These are phyloP conservation scores for Fusarium sp. DNA, from an alignment of 2,329 filamentous ascomycete species.

Conservation along the genomic window DNA sequence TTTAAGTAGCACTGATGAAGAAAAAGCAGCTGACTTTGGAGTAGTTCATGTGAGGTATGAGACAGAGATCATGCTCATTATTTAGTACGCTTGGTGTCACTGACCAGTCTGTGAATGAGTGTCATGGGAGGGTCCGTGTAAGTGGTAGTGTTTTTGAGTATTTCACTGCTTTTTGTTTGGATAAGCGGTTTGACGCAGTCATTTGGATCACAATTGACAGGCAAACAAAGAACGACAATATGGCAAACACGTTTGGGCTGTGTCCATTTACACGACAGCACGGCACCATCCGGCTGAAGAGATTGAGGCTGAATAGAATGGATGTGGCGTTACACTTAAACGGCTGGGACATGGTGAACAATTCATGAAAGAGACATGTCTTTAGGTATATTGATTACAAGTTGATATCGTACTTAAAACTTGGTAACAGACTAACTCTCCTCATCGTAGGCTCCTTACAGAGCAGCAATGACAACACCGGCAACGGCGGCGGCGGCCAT, in stretches of 20 bases:
- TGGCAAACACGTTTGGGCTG: neutral
- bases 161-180: neutral
- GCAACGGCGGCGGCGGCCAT: slow-evolving; percentile 51
- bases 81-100: neutral
- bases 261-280: no score
- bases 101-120: no score
- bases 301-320: neutral
- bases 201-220: no score
- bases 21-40: neutral
- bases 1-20: neutral
- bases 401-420: slow-evolving; percentile 17
- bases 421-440: neutral
- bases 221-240: neutral
- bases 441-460: slow-evolving; percentile 43
- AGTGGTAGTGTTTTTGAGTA: neutral
- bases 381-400: slow-evolving; percentile 33
- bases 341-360: no score
- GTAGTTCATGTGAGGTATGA: no score
- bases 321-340: neutral
- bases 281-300: no score
- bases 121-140: no score
- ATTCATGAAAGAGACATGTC: slow-evolving; percentile 3
- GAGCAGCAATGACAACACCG: slow-evolving; percentile 48
- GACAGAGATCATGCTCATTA: neutral
- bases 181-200: neutral